Evolutionary conservation across 345 rosid genomes (phyloP), one percentile per base, ranked within the genome.

Genomic region (Brassica carinata): DNA sequence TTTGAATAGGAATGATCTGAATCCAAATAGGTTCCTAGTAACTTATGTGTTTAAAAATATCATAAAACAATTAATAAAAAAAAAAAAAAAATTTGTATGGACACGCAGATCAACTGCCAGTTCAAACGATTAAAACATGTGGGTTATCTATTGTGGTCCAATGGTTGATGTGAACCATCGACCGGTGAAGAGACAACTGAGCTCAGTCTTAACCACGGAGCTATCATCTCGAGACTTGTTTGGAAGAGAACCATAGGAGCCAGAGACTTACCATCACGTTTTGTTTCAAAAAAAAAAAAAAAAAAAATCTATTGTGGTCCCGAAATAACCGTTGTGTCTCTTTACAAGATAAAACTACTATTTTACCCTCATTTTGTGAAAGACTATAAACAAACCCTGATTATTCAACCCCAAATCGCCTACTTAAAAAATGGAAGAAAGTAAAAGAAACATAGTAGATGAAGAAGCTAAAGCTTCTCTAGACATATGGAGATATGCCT

Each of bases 161-260:
- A 23, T 38, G 43, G 43, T 10, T 13, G 48, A 40, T 9, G 14
- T 10, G 48, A 40, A 10, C 14, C 48, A 13, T 40, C 10, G 13
- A 4, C 48, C 48, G 48, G 48, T 2, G 48, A 40, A 40, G 48
- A 40, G 48, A 40, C 48, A 10, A 40, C 48, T 40, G 48, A 40
- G 3, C 48, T 87, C 5, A 94, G 84, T 31, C 58, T 23, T 13
- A 75, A 85, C 96, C 96, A 89, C 4, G 97, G 87, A 3, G 86
- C 86, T 13, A 92, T 84, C 88, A 87, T 85, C 29, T 77, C 83
- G 0, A 85, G 87, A 72, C 74, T 88, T 87, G 76, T 79, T 71
- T 88, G 87, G 0, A 94, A 67, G 43, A 84, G 75, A 45, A 94
- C 57, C 0, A 85, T 53, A 19, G 86, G 82, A 10, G 87, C 91